phyloP scores from a whole-genome alignment of 1,284 basidiomycete species.

The Sporisorium exsertum region DNA sequence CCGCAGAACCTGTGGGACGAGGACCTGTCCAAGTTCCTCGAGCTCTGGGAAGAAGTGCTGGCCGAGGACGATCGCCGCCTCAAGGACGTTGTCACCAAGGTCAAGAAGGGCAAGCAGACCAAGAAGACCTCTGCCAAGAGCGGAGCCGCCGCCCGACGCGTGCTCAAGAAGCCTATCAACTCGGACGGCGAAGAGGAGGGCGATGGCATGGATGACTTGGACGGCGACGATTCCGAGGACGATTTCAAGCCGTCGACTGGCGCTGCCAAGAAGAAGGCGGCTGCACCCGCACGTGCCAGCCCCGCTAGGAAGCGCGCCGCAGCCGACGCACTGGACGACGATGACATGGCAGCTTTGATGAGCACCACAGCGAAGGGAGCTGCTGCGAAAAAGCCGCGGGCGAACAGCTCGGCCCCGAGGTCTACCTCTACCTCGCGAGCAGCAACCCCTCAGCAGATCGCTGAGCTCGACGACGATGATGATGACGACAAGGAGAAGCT shows the following conservation, averaged over 20 bases:
- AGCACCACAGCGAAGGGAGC: slow-evolving; percentile 15
- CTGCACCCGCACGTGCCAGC: slow-evolving; percentile 30
- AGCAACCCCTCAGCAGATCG: slow-evolving; percentile 38
- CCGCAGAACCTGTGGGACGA: slow-evolving; percentile 90
- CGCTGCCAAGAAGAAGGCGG: slow-evolving; percentile 37
- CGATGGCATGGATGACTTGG: slow-evolving; percentile 26
- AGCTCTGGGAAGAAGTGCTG: slow-evolving; percentile 81
- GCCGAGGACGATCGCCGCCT: slow-evolving; percentile 74
- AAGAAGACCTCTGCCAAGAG: slow-evolving; percentile 76
- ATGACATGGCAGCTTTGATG: slow-evolving; percentile 35
- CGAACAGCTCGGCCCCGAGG: slow-evolving; percentile 21
- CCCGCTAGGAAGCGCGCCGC: slow-evolving; percentile 38
- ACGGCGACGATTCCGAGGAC: slow-evolving; percentile 54
- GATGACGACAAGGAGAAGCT: slow-evolving; percentile 28
- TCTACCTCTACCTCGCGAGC: slow-evolving; percentile 37
- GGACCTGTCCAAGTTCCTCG: slow-evolving; percentile 86
- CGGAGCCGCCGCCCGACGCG: slow-evolving; percentile 73
- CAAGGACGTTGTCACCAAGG: slow-evolving; percentile 70
- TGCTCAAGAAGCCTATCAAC: slow-evolving; percentile 72
- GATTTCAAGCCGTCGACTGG: slow-evolving; percentile 50
- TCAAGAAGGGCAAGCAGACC: slow-evolving; percentile 74
- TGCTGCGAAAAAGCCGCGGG: slow-evolving; percentile 31
- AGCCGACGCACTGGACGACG: slow-evolving; percentile 43
- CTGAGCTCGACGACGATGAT: slow-evolving; percentile 23
- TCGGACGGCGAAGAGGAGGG: slow-evolving; percentile 73